Evolutionary conservation across 768 basidiomycete genomes (phyloP), one percentile per base, ranked within the genome.

Genomic region (Hygrocybe coccinea): DNA sequence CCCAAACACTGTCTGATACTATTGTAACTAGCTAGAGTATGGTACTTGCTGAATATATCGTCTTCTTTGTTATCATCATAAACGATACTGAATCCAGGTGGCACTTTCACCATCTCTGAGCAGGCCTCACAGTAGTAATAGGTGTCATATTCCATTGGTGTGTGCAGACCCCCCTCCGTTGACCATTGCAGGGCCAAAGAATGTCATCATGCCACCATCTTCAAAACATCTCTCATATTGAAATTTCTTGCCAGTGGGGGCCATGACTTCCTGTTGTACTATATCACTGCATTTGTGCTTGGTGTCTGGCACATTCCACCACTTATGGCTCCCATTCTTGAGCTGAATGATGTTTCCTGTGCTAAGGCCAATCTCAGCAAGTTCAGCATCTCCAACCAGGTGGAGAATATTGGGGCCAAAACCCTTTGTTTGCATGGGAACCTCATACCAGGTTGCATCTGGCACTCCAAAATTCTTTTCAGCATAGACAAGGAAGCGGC

Each of bases 251-350:
- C 19, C 11, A 41, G 5, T 4, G 19, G 39, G 3, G 19, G 39
- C 5, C 29, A 29, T 4, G 29, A 38, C 10, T 9, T 38, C 10
- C n/a, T 21, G 10, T 8, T 17, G 22, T 8, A 8, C 19, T 10
- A 24, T 50, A 10, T 7, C 29, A 34, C 17, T 33, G 12, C 8
- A 24, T 36, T 50, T 50, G 25, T 25, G 24, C 56, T 51, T 60
- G 5, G 56, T 56, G n/a, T 58, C 48, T 10, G 59, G 54, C 5
- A 56, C 54, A 3, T 48, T 55, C 59, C 56, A 60, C 56, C 56
- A 58, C 7, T n/a, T 19, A 19, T 19, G 17, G 15, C 56, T 38
- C 2, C 56, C 56, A 12, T 35, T 52, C 33, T 60, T 60, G 47
- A 60, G 22, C 5, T 56, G 45, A 4, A 60, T 57, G 8, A 21